A percentile compares a stretch with the other conserved stretches of the same genome.
Conservation (phyloP, 176 grass and related monocot genomes). For the Eragrostis curvula region DNA sequence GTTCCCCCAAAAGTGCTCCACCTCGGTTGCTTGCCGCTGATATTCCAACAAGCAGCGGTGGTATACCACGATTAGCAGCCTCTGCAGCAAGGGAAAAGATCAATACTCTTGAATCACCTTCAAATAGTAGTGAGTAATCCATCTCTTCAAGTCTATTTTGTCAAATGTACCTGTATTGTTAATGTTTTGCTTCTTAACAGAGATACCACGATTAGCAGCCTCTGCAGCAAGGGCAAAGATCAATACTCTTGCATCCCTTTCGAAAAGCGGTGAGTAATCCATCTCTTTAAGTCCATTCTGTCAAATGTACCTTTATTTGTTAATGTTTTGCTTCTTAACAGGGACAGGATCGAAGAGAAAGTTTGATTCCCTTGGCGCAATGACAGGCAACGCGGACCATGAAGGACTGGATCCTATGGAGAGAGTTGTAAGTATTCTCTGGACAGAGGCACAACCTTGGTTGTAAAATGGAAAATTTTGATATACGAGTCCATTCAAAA, state of each 20-base stretch:
- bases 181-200: constrained; percentile 53
- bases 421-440: constrained; percentile 47
- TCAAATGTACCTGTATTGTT: constrained; percentile 40
- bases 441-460: constrained; percentile 16
- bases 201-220: constrained; percentile 7
- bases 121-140: constrained; percentile 43
- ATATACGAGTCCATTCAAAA: background rate
- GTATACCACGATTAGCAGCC: constrained; percentile 30
- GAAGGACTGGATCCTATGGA: constrained; percentile 10
- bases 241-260: constrained; percentile 13
- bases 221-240: constrained; percentile 27
- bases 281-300: constrained; percentile 13
- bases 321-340: constrained; percentile 53
- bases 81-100: constrained; percentile 27
- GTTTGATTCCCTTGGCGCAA: constrained; percentile 31
- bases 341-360: constrained; percentile 60
- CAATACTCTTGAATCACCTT: constrained; percentile 10
- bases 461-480: too few relatives aligned
- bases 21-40: constrained; percentile 39
- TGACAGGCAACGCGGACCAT: constrained; percentile 9
- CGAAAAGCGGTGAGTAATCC: constrained; percentile 43
- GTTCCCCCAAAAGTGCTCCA: constrained; percentile 28
- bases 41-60: constrained; percentile 45
- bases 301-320: constrained; percentile 37
- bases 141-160: constrained; percentile 14